phyloP scores from a whole-genome alignment of 306 rosid species.

The Alnus rubra region DNA sequence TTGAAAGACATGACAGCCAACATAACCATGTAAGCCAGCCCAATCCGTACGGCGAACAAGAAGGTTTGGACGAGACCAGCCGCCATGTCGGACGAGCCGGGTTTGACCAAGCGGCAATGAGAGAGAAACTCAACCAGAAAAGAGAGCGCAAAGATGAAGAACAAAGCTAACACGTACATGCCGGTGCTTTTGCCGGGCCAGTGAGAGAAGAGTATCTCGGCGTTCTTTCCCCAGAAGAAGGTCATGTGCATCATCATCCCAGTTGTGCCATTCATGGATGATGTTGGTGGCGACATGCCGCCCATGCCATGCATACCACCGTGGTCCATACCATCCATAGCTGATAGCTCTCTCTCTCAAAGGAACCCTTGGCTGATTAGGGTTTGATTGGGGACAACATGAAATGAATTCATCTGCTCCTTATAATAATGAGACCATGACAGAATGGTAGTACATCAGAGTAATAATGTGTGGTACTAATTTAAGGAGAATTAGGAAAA shows the following conservation, averaged over 20 bases:
- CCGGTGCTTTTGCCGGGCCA: constrained; percentile 66
- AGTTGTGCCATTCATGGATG: constrained; percentile 12
- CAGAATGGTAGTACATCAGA: too few species aligned
- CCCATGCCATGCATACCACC: constrained; percentile 22
- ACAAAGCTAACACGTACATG: constrained; percentile 61
- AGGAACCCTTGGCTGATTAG: not conserved
- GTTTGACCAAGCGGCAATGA: constrained; percentile 42
- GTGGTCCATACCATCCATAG: not conserved
- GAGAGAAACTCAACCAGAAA: constrained; percentile 58
- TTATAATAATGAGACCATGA: too few species aligned
- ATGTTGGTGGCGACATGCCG: constrained; percentile 16
- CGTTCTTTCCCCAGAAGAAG: constrained; percentile 54
- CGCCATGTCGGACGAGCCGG: constrained; percentile 31
- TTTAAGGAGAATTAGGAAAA: too few species aligned
- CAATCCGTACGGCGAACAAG: constrained; percentile 55
- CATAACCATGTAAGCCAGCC: constrained; percentile 72
- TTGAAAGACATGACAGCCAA: constrained; percentile 88
- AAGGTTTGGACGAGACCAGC: constrained; percentile 57
- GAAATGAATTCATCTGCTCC: too few species aligned
- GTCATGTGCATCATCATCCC: constrained; percentile 57
- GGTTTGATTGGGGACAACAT: too few species aligned
- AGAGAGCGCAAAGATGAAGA: constrained; percentile 54
- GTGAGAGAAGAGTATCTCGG: constrained; percentile 42
- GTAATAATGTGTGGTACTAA: too few species aligned
- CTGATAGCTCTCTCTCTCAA: too few species aligned